A percentile compares a stretch with the other conserved stretches of the same genome.
Evolutionary conservation across 2,329 filamentous ascomycete species (phyloP).

Genomic region (Colletotrichum sp.): DNA sequence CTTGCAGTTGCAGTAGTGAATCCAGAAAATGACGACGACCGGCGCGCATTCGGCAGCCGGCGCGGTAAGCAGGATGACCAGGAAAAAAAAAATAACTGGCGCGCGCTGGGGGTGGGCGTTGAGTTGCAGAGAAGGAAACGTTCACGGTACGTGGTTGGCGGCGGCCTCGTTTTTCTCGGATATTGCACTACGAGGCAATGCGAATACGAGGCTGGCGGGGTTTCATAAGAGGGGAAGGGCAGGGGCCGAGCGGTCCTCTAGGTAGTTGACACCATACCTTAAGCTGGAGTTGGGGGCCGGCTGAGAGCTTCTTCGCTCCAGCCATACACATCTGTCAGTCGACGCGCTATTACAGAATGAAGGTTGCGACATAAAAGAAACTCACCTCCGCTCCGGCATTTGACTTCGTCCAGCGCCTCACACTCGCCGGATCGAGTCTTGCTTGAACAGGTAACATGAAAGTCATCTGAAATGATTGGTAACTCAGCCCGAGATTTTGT

Average conservation of each 20-base stretch:
- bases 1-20: not conserved
- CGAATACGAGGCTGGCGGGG: constrained; percentile 14
- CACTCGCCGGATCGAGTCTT: not conserved
- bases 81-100: not conserved
- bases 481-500: not conserved
- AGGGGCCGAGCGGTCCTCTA: constrained; percentile 3
- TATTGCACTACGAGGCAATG: not conserved
- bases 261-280: not conserved
- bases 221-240: not conserved
- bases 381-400: not conserved
- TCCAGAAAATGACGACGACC: not conserved
- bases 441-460: not conserved
- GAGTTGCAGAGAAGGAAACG: constrained; percentile 14
- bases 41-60: not conserved
- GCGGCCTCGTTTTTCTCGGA: constrained; percentile 20
- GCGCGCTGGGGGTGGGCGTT: not conserved
- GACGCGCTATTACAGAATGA: not conserved
- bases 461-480: not conserved
- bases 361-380: not conserved
- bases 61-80: not conserved
- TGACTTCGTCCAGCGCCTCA: not conserved
- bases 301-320: not conserved
- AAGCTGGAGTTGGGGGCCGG: not conserved
- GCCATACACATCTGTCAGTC: not conserved
- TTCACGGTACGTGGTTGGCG: constrained; percentile 11